These are phyloP conservation scores for Podila epigama DNA, from an alignment of 192 early-diverging fungal genomes.

Conservation along the genomic window DNA sequence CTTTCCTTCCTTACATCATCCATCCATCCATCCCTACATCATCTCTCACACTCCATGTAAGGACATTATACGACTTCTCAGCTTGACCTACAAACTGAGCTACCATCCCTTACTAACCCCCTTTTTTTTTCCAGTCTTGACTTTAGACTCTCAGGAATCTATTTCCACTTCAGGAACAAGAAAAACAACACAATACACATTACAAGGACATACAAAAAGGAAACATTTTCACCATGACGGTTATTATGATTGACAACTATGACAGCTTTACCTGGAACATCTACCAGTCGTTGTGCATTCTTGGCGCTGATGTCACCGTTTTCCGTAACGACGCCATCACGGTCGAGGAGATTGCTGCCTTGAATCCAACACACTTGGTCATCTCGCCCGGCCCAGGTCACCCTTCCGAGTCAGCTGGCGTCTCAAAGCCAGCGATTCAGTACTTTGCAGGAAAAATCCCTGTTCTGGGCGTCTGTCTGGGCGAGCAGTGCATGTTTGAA, in stretches of 20 bases:
- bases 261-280: conserved; percentile 99
- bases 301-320: conserved; percentile 93
- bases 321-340: conserved; percentile 95
- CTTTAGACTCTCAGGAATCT: neutral
- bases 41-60: neutral
- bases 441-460: conserved; percentile 95
- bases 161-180: neutral
- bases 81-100: neutral
- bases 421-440: conserved; percentile 86
- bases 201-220: neutral
- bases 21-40: neutral
- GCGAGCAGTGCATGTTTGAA: conserved; percentile 98
- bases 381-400: conserved; percentile 98
- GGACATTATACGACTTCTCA: too few relatives aligned
- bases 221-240: conserved; percentile 53
- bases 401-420: conserved; percentile 87
- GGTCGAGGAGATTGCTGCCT: conserved; percentile 78
- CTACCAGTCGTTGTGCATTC: conserved; percentile 91
- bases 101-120: too few relatives aligned
- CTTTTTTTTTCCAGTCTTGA: neutral
- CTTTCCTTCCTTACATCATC: neutral
- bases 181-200: too few relatives aligned
- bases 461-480: conserved; percentile 96
- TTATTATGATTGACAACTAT: conserved; percentile 96
- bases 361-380: conserved; percentile 93